A percentile compares a stretch with the other conserved stretches of the same genome.
Evolutionary conservation across 768 basidiomycete genomes (phyloP).

Genomic region (Pleurotus citrinopileatus): DNA sequence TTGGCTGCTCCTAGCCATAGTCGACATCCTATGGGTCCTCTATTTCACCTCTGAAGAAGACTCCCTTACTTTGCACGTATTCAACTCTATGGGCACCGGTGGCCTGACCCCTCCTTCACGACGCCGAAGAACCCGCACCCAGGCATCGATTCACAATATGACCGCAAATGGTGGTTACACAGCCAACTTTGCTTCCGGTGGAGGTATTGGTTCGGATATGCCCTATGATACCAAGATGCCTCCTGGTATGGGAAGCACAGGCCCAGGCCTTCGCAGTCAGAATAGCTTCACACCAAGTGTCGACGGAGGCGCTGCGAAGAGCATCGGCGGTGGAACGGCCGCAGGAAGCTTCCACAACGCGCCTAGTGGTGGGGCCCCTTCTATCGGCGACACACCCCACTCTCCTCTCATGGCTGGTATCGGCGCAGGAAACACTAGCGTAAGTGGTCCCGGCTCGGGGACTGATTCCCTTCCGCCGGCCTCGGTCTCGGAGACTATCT

Average conservation of each 20-base stretch:
- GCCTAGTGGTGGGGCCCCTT: slow-evolving; percentile 43
- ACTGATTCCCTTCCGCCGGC: slow-evolving; percentile 9
- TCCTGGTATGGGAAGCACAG: slow-evolving; percentile 43
- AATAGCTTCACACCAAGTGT: slow-evolving; percentile 53
- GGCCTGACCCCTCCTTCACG: slow-evolving; percentile 81
- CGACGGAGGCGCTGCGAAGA: slow-evolving; percentile 33
- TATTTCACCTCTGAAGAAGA: slow-evolving; percentile 98
- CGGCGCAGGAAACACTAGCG: slow-evolving; percentile 27
- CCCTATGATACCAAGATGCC: slow-evolving; percentile 68
- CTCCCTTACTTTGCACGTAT: slow-evolving; percentile 77
- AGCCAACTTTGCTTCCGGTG: slow-evolving; percentile 60
- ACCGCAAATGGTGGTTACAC: slow-evolving; percentile 60
- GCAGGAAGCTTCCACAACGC: slow-evolving; percentile 58
- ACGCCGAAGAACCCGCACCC: slow-evolving; percentile 68
- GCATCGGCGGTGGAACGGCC: slow-evolving; percentile 31
- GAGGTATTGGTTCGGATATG: slow-evolving; percentile 65
- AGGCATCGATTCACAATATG: slow-evolving; percentile 62
- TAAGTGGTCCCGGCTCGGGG: slow-evolving; percentile 19
- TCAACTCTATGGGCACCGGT: slow-evolving; percentile 86
- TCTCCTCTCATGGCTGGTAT: slow-evolving; percentile 74
- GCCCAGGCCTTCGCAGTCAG: slow-evolving; percentile 46
- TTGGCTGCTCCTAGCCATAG: slow-evolving; percentile 89
- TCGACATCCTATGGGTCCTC: slow-evolving; percentile 93
- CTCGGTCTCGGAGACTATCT: slow-evolving; percentile 38
- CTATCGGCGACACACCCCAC: slow-evolving; percentile 35